These are phyloP conservation scores for Epichloe sibirici DNA, from an alignment of 2,329 filamentous ascomycete genomes.

Conservation along the genomic window DNA sequence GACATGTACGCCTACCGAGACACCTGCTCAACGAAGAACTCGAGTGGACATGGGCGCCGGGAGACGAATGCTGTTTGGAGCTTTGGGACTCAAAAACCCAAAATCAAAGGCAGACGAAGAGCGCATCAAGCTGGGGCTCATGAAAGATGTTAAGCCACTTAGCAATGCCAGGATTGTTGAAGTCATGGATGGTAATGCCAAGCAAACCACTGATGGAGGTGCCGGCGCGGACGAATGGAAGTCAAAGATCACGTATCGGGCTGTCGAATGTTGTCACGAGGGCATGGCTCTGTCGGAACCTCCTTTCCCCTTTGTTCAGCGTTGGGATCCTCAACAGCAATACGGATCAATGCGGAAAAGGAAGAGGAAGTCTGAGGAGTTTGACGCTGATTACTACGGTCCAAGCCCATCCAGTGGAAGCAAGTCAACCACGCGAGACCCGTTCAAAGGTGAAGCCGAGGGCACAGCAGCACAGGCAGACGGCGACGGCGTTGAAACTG, in stretches of 20 bases:
- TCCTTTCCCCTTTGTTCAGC: conserved; percentile 80
- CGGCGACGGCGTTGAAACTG: neutral
- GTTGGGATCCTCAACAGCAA: conserved; percentile 70
- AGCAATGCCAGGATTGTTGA: conserved; percentile 22
- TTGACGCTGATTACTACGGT: conserved; percentile 17
- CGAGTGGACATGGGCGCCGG: conserved; percentile 43
- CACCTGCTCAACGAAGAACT: neutral
- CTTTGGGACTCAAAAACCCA: conserved; percentile 56
- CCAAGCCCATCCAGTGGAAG: conserved; percentile 14
- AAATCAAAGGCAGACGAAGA: conserved; percentile 58
- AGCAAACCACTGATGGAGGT: conserved; percentile 12
- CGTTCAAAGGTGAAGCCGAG: neutral
- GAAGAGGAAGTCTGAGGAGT: conserved; percentile 33
- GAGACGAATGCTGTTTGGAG: conserved; percentile 57
- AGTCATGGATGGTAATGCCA: conserved; percentile 2
- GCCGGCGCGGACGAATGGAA: conserved; percentile 56
- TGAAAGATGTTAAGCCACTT: conserved; percentile 36
- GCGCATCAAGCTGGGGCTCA: conserved; percentile 45
- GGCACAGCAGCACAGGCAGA: conserved; percentile 1
- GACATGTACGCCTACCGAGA: neutral
- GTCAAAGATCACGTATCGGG: conserved; percentile 58
- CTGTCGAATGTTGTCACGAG: conserved; percentile 74
- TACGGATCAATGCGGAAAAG: conserved; percentile 30
- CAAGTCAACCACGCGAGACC: conserved; percentile 5
- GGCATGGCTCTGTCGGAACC: conserved; percentile 58